These are phyloP conservation scores for Penicillium waksmanii DNA, from an alignment of 495 filamentous ascomycete species.

Conservation along the genomic window DNA sequence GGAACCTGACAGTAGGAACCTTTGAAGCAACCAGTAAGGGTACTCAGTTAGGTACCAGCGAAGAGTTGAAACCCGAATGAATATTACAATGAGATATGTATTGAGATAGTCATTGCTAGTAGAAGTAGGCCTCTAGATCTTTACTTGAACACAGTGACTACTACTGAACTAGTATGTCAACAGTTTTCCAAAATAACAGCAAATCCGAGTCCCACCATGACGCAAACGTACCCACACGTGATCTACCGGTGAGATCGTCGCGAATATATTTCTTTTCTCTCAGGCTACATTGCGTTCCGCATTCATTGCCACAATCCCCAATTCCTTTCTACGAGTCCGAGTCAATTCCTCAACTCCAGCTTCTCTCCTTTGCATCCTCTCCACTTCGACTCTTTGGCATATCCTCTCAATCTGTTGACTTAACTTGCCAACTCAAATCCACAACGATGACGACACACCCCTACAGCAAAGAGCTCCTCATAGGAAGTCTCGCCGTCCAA, in stretches of 20 bases:
- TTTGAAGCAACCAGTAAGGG: too few species aligned
- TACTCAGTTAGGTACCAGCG: too few species aligned
- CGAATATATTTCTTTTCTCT: too few species aligned
- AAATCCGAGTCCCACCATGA: not conserved
- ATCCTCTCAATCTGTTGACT: not conserved
- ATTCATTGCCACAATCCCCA: not conserved
- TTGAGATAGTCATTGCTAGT: too few species aligned
- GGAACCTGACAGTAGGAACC: too few species aligned
- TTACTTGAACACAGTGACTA: too few species aligned
- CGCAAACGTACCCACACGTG: conserved; percentile 8
- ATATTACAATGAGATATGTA: too few species aligned
- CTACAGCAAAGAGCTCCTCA: conserved; percentile 51
- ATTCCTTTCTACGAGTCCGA: not conserved
- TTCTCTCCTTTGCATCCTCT: not conserved
- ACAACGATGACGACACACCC: conserved; percentile 22
- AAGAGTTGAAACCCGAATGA: too few species aligned
- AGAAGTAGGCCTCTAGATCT: too few species aligned
- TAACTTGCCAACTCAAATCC: not conserved
- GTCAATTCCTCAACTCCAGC: not conserved
- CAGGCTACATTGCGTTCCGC: not conserved
- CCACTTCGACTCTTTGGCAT: not conserved
- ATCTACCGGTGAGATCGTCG: conserved; percentile 7
- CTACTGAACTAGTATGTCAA: too few species aligned
- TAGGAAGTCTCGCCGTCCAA: conserved; percentile 57
- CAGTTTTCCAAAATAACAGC: too few species aligned